Evolutionary conservation across 805 yeast species (phyloP).

Genomic region (Yarrowia alimentaria): DNA sequence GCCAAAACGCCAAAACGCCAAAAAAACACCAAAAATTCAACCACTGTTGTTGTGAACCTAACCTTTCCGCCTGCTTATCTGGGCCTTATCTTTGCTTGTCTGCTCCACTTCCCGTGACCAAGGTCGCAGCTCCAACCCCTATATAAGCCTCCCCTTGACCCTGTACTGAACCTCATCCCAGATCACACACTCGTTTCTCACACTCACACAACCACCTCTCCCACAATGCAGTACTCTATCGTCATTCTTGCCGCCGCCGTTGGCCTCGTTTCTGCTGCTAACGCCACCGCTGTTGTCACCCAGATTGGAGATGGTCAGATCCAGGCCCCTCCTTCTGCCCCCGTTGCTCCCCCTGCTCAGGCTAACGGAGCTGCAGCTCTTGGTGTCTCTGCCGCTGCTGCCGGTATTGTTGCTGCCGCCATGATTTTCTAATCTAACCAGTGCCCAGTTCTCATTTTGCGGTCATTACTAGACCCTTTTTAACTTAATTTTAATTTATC

Average conservation of each 20-base stretch:
- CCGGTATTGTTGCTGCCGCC: constrained; percentile 20
- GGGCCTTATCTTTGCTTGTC: too few species aligned
- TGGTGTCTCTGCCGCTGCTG: constrained; percentile 27
- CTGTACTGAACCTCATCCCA: not conserved
- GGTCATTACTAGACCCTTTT: too few species aligned
- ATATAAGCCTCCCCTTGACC: not conserved
- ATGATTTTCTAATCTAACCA: constrained; percentile 1
- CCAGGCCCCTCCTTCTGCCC: constrained; percentile 12
- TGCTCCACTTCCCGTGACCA: too few species aligned
- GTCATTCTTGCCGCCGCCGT: constrained; percentile 9
- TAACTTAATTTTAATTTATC: too few species aligned
- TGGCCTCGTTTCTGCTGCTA: constrained; percentile 6
- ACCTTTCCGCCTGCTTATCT: too few species aligned
- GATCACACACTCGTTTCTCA: not conserved
- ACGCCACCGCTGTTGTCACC: constrained; percentile 18
- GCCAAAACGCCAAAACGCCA: constrained; percentile 14
- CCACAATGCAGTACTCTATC: constrained; percentile 11
- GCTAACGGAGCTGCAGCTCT: constrained; percentile 23
- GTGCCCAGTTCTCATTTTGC: not conserved
- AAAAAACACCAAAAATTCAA: constrained; percentile 8
- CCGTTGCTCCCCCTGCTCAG: constrained; percentile 18
- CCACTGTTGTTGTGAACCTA: too few species aligned
- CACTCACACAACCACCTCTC: constrained; percentile 1
- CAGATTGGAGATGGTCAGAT: constrained; percentile 24
- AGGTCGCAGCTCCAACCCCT: not conserved